Conservation (phyloP, 352 stramenopile species). For the Pythium grandisporangium region DNA sequence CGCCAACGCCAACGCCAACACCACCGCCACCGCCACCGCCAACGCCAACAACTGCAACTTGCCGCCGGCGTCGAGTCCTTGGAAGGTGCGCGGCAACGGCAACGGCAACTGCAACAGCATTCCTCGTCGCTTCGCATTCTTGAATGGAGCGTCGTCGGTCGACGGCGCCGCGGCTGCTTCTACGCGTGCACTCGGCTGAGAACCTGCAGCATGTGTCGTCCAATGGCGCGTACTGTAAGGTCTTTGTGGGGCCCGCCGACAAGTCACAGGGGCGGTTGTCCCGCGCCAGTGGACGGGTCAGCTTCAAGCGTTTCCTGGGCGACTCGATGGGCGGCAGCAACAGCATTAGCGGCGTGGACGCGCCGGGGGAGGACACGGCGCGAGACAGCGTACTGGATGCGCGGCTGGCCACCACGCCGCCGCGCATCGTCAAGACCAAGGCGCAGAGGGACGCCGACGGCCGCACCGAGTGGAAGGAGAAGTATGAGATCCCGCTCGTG, state of each 20-base stretch:
- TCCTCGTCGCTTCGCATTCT: not conserved
- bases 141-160: not conserved
- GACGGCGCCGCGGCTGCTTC: slow-evolving; percentile 26
- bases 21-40: too few species aligned
- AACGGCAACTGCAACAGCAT: too few species aligned
- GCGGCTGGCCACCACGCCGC: slow-evolving; percentile 4
- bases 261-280: slow-evolving; percentile 32
- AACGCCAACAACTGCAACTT: too few species aligned
- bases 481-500: slow-evolving; percentile 53
- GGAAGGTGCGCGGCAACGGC: too few species aligned
- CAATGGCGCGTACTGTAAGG: slow-evolving; percentile 65
- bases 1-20: slow-evolving; percentile 1
- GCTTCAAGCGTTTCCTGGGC: slow-evolving; percentile 23
- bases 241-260: slow-evolving; percentile 48
- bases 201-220: slow-evolving; percentile 49
- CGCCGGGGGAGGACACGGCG: too few species aligned
- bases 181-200: slow-evolving; percentile 59
- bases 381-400: too few species aligned
- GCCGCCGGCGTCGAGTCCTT: too few species aligned
- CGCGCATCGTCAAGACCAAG: slow-evolving; percentile 54
- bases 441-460: slow-evolving; percentile 39
- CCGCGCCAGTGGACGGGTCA: slow-evolving; percentile 14
- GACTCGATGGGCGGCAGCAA: too few species aligned
- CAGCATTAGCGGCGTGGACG: slow-evolving; percentile 6
- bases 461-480: slow-evolving; percentile 63